Conservation (phyloP, 1,284 basidiomycete genomes). For the Cystobasidiaceae sp. region DNA sequence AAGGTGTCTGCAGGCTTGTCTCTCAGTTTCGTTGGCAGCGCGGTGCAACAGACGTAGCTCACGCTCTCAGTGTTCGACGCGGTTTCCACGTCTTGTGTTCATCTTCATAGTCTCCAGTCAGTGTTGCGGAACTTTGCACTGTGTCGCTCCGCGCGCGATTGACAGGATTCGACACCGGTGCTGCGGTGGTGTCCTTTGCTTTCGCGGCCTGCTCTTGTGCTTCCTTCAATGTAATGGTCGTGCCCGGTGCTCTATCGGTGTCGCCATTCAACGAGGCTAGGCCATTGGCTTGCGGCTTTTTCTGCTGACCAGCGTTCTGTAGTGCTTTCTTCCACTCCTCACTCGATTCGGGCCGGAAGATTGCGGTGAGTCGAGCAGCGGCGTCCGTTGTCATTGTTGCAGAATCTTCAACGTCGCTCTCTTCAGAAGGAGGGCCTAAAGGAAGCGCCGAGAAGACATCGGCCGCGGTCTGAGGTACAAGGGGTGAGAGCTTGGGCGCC, state of each 20-base stretch:
- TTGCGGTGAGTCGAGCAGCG: slow-evolving; percentile 56
- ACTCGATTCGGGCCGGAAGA: slow-evolving; percentile 75
- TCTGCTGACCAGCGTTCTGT: slow-evolving; percentile 38
- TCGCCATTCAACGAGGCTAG: background rate
- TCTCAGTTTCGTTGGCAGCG: slow-evolving; percentile 9
- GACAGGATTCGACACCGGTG: no score
- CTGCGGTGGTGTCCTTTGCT: no score
- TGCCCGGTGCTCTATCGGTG: slow-evolving; percentile 9
- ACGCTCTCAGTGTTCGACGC: slow-evolving; percentile 79
- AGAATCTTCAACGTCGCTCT: slow-evolving; percentile 3
- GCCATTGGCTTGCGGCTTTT: background rate
- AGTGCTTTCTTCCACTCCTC: slow-evolving; percentile 72
- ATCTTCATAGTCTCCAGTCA: slow-evolving; percentile 22
- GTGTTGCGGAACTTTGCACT: background rate
- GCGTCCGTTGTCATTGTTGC: background rate
- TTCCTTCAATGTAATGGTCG: no score
- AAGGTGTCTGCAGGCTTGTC: slow-evolving; percentile 63
- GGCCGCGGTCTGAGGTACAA: slow-evolving; percentile 6
- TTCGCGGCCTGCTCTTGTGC: background rate
- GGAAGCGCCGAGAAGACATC: background rate
- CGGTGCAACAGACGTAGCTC: slow-evolving; percentile 48
- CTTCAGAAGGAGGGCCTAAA: no score
- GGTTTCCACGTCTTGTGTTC: slow-evolving; percentile 62
- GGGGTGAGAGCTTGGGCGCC: background rate
- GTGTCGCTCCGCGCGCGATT: slow-evolving; percentile 6